Conservation (phyloP, 441 rosid species). For the Erodium trifolium region DNA sequence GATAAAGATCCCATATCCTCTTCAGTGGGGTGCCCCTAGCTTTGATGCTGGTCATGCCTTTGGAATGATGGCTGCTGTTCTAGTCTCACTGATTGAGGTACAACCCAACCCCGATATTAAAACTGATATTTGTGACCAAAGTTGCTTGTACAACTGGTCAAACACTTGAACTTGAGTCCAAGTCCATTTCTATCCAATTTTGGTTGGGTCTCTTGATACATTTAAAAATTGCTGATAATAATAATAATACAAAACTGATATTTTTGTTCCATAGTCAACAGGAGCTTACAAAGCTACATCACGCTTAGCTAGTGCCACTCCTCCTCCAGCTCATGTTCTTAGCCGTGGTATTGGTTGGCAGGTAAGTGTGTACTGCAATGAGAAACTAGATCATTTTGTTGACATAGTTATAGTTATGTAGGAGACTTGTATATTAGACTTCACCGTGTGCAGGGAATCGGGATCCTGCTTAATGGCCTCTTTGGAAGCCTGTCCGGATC, state of each 20-base stretch:
- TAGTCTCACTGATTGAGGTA: constrained; percentile 96
- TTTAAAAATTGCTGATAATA: too few species aligned
- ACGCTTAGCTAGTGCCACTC: constrained; percentile 91
- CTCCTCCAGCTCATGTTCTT: constrained; percentile 97
- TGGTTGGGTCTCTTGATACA: too few species aligned
- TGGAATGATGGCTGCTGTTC: constrained; percentile 96
- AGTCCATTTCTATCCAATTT: background rate
- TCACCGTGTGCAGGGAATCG: constrained; percentile 51
- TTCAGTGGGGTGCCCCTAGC: constrained; percentile 98
- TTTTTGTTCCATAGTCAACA: constrained; percentile 53
- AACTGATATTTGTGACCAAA: too few species aligned
- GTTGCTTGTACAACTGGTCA: too few species aligned
- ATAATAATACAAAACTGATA: background rate
- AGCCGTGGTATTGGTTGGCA: constrained; percentile 96
- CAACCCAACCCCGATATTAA: background rate
- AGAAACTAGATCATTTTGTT: too few species aligned
- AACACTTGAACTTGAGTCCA: background rate
- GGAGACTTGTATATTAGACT: too few species aligned
- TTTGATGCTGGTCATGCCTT: constrained; percentile 97
- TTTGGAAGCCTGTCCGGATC: constrained; percentile 86
- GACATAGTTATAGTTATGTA: too few species aligned
- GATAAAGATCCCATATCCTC: constrained; percentile 97
- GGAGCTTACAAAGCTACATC: constrained; percentile 99
- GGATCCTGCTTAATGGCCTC: constrained; percentile 75
- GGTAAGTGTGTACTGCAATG: too few species aligned